Conservation (phyloP, 2,329 filamentous ascomycete genomes). For the Fusarium newnesense region DNA sequence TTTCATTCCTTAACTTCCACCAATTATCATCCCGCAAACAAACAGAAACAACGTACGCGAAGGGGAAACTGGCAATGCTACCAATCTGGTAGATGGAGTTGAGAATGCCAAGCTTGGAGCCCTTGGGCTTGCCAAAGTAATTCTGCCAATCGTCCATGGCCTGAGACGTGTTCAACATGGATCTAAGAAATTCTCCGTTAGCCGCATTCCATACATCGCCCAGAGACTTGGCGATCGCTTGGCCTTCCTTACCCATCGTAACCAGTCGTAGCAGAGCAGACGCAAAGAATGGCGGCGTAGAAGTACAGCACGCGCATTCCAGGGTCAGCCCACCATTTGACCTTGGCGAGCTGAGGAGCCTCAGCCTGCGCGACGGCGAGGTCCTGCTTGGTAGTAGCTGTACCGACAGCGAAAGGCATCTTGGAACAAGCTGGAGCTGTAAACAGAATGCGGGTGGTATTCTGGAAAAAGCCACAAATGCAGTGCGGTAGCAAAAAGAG, state of each 20-base stretch:
- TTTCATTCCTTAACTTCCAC: background rate
- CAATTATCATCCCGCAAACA: background rate
- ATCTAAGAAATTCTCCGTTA: background rate
- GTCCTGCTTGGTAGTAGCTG: slow-evolving; percentile 18
- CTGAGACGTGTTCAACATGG: slow-evolving; percentile 68
- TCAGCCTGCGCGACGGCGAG: slow-evolving; percentile 55
- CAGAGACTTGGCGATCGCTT: background rate
- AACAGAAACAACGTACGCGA: background rate
- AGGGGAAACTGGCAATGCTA: slow-evolving; percentile 22
- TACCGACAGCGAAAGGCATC: slow-evolving; percentile 23
- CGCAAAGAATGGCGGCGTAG: slow-evolving; percentile 62
- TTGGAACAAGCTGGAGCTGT: background rate
- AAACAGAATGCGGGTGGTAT: background rate
- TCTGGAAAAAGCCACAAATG: background rate
- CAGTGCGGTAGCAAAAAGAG: background rate
- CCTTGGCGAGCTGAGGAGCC: slow-evolving; percentile 62
- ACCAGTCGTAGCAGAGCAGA: slow-evolving; percentile 70
- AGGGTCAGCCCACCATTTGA: slow-evolving; percentile 66
- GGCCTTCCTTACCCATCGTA: slow-evolving; percentile 60
- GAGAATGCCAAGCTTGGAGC: slow-evolving; percentile 56
- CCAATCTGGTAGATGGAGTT: slow-evolving; percentile 64
- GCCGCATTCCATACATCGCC: background rate
- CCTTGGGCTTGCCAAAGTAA: slow-evolving; percentile 55
- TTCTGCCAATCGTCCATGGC: slow-evolving; percentile 64
- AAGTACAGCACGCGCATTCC: slow-evolving; percentile 61